These are phyloP conservation scores for Hypoxylon sp. DNA, from an alignment of 2,329 filamentous ascomycete species.

Conservation along the genomic window DNA sequence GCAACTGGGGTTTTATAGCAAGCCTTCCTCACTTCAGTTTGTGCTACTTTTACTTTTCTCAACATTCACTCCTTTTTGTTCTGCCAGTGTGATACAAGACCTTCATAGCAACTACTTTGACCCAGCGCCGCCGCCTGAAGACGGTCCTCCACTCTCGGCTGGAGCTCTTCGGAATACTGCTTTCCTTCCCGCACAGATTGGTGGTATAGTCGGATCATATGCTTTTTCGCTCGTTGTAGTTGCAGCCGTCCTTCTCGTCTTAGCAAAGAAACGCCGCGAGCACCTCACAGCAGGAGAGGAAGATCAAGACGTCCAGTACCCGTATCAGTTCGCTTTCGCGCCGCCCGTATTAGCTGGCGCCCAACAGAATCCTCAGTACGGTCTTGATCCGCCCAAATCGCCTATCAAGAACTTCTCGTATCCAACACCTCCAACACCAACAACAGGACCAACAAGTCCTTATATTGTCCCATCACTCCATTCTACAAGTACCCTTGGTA, in stretches of 20 bases:
- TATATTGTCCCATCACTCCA: slow-evolving; percentile 65
- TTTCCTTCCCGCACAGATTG: slow-evolving; percentile 84
- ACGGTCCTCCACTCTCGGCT: slow-evolving; percentile 72
- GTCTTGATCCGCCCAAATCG: slow-evolving; percentile 56
- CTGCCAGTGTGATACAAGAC: slow-evolving; percentile 47
- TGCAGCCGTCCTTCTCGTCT: slow-evolving; percentile 73
- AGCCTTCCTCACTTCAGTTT: slow-evolving; percentile 49
- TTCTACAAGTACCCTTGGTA: slow-evolving; percentile 68
- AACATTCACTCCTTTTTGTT: slow-evolving; percentile 50
- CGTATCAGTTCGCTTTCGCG: slow-evolving; percentile 48
- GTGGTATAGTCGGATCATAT: slow-evolving; percentile 88
- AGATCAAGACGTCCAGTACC: slow-evolving; percentile 59
- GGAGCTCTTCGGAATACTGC: slow-evolving; percentile 71
- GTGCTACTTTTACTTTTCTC: slow-evolving; percentile 48
- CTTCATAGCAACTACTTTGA: slow-evolving; percentile 61
- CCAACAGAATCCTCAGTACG: slow-evolving; percentile 47
- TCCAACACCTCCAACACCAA: slow-evolving; percentile 58
- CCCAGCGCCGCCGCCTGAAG: slow-evolving; percentile 71
- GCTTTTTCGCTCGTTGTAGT: slow-evolving; percentile 81
- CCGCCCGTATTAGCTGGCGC: slow-evolving; percentile 43
- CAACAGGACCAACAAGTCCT: slow-evolving; percentile 55
- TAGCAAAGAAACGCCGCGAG: slow-evolving; percentile 70
- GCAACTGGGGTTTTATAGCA: slow-evolving; percentile 55
- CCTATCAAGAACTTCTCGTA: slow-evolving; percentile 66
- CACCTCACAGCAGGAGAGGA: slow-evolving; percentile 68